phyloP scores from a whole-genome alignment of 257 asterid genomes.

The Haberlea rhodopensis region DNA sequence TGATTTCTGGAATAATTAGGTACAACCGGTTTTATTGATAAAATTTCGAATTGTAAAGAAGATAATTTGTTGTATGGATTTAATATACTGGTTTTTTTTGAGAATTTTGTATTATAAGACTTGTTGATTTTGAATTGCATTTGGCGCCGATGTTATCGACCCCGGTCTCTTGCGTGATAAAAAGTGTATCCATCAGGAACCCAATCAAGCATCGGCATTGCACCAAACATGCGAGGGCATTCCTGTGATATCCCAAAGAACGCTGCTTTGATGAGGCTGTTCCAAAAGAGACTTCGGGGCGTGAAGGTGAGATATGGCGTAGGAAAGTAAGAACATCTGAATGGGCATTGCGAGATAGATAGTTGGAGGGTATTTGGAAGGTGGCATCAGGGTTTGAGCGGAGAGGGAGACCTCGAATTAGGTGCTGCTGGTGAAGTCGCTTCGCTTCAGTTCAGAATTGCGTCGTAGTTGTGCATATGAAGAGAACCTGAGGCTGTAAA shows the following conservation, averaged over 20 bases:
- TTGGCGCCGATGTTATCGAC: too few species aligned
- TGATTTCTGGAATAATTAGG: too few species aligned
- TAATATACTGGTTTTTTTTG: too few species aligned
- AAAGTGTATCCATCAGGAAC: constrained; percentile 68
- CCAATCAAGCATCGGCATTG: constrained; percentile 66
- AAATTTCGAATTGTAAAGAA: too few species aligned
- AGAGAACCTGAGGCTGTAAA: constrained; percentile 28
- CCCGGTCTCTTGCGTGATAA: too few species aligned
- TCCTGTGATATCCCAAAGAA: constrained; percentile 30
- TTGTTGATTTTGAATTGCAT: too few species aligned
- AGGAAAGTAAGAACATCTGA: constrained; percentile 43
- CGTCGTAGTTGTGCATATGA: constrained; percentile 28
- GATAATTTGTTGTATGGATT: too few species aligned
- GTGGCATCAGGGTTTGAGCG: constrained; percentile 19
- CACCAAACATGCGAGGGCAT: constrained; percentile 49
- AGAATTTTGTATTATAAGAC: too few species aligned
- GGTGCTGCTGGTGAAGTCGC: constrained; percentile 19
- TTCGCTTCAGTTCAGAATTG: constrained; percentile 18
- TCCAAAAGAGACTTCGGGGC: constrained; percentile 61
- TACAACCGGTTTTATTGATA: too few species aligned
- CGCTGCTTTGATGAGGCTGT: constrained; percentile 56
- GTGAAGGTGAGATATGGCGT: constrained; percentile 39
- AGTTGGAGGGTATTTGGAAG: constrained; percentile 26
- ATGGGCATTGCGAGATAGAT: constrained; percentile 32
- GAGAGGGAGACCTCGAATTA: constrained; percentile 7